phyloP scores from a whole-genome alignment of 345 rosid species.

The Atalantia buxifolia region DNA sequence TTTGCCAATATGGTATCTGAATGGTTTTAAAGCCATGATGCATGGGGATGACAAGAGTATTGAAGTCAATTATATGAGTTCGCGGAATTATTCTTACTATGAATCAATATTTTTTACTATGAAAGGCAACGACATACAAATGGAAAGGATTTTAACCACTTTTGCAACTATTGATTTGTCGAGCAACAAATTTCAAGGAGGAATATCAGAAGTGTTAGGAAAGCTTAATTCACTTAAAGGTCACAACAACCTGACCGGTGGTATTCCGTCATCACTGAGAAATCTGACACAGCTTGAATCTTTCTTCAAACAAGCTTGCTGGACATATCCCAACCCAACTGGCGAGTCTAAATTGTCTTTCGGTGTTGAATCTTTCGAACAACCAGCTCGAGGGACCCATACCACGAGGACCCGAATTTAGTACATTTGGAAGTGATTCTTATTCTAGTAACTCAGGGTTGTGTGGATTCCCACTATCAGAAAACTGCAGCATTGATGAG shows the following conservation, averaged over 20 bases:
- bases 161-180: background rate
- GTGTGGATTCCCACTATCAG: background rate
- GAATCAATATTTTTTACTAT: rapidly evolving
- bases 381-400: background rate
- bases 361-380: background rate
- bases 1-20: background rate
- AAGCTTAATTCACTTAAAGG: background rate
- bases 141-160: background rate
- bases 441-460: background rate
- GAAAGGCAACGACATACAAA: background rate
- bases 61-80: background rate
- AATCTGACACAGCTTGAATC: no score
- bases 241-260: no score
- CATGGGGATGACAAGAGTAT: background rate
- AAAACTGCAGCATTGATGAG: background rate
- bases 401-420: background rate
- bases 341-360: background rate
- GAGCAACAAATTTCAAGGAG: background rate
- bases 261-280: no score
- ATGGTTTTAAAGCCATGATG: background rate
- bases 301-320: no score
- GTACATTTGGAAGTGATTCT: background rate
- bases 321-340: no score
- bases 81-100: background rate
- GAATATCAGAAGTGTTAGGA: background rate